Evolutionary conservation across 192 early-diverging fungal genomes (phyloP).

Genomic region (Coemansia asiatica): DNA sequence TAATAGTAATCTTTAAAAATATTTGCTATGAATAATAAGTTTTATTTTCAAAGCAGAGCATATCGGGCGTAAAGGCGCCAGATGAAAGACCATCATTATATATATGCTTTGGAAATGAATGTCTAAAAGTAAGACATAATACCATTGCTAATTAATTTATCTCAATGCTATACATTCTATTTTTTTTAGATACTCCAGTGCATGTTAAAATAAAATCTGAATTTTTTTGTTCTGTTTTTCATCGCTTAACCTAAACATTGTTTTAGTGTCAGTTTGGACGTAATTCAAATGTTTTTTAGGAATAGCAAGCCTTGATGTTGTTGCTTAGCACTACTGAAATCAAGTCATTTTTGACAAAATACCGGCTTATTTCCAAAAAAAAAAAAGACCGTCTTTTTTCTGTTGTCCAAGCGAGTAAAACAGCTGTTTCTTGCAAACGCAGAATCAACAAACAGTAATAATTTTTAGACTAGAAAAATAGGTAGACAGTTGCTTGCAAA

Average conservation of each 20-base stretch:
- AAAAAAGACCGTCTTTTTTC: no score
- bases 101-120: background rate
- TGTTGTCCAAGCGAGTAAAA: no score
- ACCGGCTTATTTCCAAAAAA: background rate
- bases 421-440: no score
- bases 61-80: background rate
- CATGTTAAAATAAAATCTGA: background rate
- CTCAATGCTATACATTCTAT: no score
- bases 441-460: background rate
- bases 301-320: background rate
- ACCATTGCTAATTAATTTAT: background rate
- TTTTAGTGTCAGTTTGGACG: conserved; percentile 1
- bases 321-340: no score
- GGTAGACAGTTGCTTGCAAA: no score
- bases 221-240: background rate
- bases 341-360: no score
- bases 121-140: background rate
- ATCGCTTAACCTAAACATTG: background rate
- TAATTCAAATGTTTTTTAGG: background rate
- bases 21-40: no score
- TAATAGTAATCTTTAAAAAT: no score
- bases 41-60: no score
- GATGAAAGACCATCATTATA: no score
- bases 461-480: background rate
- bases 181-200: background rate